A percentile compares a stretch with the other conserved stretches of the same genome.
Conservation (phyloP, 2,329 filamentous ascomycete genomes). For the Aspergillus sp. region DNA sequence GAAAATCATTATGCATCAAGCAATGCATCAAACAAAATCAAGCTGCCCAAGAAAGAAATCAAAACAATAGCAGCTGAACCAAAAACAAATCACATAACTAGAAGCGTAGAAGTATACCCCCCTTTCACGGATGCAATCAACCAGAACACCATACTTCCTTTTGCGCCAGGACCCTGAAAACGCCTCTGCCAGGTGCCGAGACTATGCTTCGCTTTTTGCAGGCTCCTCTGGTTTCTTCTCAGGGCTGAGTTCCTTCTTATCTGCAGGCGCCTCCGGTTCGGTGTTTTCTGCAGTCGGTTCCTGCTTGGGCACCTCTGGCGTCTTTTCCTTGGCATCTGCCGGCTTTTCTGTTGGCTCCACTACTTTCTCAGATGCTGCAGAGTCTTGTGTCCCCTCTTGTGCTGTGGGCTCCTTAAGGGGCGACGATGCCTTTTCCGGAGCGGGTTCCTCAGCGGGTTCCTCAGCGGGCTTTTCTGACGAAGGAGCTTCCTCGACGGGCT, state of each 20-base stretch:
- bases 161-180: slow-evolving; percentile 35
- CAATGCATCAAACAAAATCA: not conserved
- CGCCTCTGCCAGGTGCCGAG: slow-evolving; percentile 15
- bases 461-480: slow-evolving; percentile 18
- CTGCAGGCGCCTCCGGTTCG: slow-evolving; percentile 13
- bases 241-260: slow-evolving; percentile 21
- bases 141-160: slow-evolving; percentile 38
- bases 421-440: slow-evolving; percentile 19
- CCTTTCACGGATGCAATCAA: slow-evolving; percentile 16
- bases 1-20: not conserved
- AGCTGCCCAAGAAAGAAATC: not conserved
- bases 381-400: slow-evolving; percentile 13
- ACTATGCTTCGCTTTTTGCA: slow-evolving; percentile 30
- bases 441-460: slow-evolving; percentile 10
- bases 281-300: slow-evolving; percentile 10
- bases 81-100: not conserved
- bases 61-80: not conserved
- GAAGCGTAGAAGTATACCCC: slow-evolving; percentile 5
- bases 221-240: slow-evolving; percentile 30
- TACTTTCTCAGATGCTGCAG: slow-evolving; percentile 13
- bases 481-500: slow-evolving; percentile 19
- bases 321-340: slow-evolving; percentile 13
- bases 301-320: slow-evolving; percentile 16
- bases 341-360: slow-evolving; percentile 5
- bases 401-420: slow-evolving; percentile 19